phyloP scores from a whole-genome alignment of 2,329 filamentous ascomycete genomes.

The Apiospora rasikravindrae region DNA sequence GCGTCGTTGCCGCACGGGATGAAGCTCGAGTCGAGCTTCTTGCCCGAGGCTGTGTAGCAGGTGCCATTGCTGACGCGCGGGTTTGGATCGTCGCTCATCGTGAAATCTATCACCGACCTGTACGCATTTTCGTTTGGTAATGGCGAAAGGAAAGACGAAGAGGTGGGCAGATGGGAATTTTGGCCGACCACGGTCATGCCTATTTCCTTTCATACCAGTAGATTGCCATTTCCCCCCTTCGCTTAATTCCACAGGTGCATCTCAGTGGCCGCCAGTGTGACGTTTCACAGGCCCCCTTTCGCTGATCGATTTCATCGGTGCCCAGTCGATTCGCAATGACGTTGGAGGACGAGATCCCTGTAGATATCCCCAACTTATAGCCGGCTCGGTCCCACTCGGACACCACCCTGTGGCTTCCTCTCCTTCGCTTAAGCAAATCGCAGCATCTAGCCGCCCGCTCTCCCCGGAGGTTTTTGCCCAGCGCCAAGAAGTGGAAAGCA shows the following conservation, averaged over 20 bases:
- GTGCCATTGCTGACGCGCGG: constrained; percentile 28
- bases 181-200: neutral
- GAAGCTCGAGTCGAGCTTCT: constrained; percentile 25
- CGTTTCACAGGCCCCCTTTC: neutral
- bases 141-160: neutral
- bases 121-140: neutral
- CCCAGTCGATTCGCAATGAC: constrained; percentile 1
- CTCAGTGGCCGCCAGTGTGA: neutral
- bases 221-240: neutral
- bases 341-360: neutral
- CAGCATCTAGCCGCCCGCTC: neutral
- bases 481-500: neutral
- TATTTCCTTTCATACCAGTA: neutral
- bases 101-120: neutral
- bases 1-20: constrained; percentile 29
- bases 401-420: neutral
- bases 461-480: neutral
- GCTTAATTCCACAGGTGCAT: neutral
- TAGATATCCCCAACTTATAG: constrained; percentile 4
- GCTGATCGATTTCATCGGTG: neutral
- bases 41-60: constrained; percentile 26
- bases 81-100: constrained; percentile 21
- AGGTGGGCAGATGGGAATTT: neutral
- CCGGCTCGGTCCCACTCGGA: neutral
- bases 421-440: neutral